These are phyloP conservation scores for Teunomyces lycoperdinae DNA, from an alignment of 805 yeast species.

Conservation along the genomic window DNA sequence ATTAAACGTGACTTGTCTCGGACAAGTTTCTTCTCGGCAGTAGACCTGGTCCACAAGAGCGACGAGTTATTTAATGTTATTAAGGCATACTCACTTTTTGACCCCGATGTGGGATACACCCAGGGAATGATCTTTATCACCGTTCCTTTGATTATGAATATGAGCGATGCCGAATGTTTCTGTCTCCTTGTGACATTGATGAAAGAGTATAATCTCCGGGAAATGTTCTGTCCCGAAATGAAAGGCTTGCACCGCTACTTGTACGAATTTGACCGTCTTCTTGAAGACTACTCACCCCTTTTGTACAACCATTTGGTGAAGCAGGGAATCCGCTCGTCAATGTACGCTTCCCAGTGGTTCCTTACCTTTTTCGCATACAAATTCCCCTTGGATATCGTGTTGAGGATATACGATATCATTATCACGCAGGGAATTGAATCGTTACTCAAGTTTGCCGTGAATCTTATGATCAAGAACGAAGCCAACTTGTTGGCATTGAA, in stretches of 20 bases:
- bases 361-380: slow-evolving; percentile 92
- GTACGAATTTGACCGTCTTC: slow-evolving; percentile 85
- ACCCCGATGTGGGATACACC: slow-evolving; percentile 93
- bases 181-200: slow-evolving; percentile 75
- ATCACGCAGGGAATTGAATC: slow-evolving; percentile 91
- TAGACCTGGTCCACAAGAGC: slow-evolving; percentile 51
- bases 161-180: slow-evolving; percentile 83
- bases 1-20: slow-evolving; percentile 81
- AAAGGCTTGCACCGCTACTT: slow-evolving; percentile 83
- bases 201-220: slow-evolving; percentile 80
- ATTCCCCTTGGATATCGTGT: slow-evolving; percentile 85
- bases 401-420: slow-evolving; percentile 82
- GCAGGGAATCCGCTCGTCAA: slow-evolving; percentile 86
- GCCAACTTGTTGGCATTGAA: slow-evolving; percentile 53
- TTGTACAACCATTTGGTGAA: slow-evolving; percentile 73
- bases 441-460: slow-evolving; percentile 77
- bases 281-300: slow-evolving; percentile 74
- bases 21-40: slow-evolving; percentile 72
- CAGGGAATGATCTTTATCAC: slow-evolving; percentile 97
- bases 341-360: slow-evolving; percentile 99
- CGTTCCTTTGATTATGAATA: slow-evolving; percentile 78
- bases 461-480: slow-evolving; percentile 71
- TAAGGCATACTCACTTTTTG: slow-evolving; percentile 80
- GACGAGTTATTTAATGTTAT: slow-evolving; percentile 71
- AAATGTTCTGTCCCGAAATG: slow-evolving; percentile 83